Evolutionary conservation across 2,329 filamentous ascomycete species (phyloP), one percentile per base, ranked within the genome.

Genomic region (Colletotrichum tropicale): DNA sequence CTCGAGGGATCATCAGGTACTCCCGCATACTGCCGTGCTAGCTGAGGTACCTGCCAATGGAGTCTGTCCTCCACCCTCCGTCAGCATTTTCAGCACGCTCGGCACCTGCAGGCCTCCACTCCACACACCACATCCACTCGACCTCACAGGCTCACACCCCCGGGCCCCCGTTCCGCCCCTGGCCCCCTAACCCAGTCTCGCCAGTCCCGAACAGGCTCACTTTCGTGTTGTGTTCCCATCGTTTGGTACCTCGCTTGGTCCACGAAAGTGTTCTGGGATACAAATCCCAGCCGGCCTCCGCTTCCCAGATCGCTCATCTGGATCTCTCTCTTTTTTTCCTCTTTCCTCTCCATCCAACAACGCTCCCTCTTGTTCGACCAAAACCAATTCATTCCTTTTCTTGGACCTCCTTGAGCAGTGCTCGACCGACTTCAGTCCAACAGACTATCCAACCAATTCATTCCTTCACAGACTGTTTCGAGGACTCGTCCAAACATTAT

Each of bases 291-390:
- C 72, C 36, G 21, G 48, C 72, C 68, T 75, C 72, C 72, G 60
- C 72, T 68, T 64, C 55, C 61, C 48, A 73, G 32, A 58, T 76
- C 26, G 26, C 10, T 15, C 36, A 21, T 28, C 26, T 32, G 8
- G 43, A 52, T 65, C 64, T 70, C 69, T 52, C 32, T 34, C 6
- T 52, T 34, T 62, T 69, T 60, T 24, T 48, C 58, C 36, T 69
- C 32, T 30, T 66, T 62, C 36, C 55, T 64, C 64, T 75, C 64
- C n/a, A 66, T 70, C 73, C 74, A 68, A 70, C 70, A 66, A 76
- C 73, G 38, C 68, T 76, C 75, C 34, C 60, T 77, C 64, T 72
- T 76, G 75, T 77, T 77, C 38, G 71, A 75, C 62, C 67, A 67
- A 71, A 71, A 26, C n/a, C 43, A 67, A 67, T 76, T 75, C 75